Evolutionary conservation across 768 basidiomycete species (phyloP), one percentile per base, ranked within the genome.

Genomic region (Trametes sanguinea): DNA sequence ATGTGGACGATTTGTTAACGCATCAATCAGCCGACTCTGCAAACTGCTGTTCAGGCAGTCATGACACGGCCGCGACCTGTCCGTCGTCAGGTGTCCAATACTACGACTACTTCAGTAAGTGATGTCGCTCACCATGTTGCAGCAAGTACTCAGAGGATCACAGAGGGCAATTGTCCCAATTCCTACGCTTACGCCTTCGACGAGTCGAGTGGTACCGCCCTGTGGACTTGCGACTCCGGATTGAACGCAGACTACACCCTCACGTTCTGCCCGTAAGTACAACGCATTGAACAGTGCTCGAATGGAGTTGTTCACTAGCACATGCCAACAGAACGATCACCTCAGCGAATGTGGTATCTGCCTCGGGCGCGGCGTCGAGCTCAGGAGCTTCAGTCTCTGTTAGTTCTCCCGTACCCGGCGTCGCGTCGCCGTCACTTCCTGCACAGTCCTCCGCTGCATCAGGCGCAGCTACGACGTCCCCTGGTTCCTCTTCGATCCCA

Each of bases 151-250:
- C 7, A 54, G n/a, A 8, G 13, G 4, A 14, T 5, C 27, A n/a
- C 59, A 70, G 69, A 71, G 64, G 51, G 57, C 35, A 65, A 58
- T 43, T 71, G 70, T 37, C 68, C 68, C 2, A 67, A 67, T 17
- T 62, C 67, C 44, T 68, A 68, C 33, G 70, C 68, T 1, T 71
- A 67, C 44, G 66, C 68, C 6, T 71, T 59, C 46, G 69, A 67
- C 60, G 65, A 66, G 55, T 60, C 55, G 6, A 67, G 67, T 62
- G 78, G 82, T 65, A 75, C 82, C 0, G 84, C 86, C 0, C 73
- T 86, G 43, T 85, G 78, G 76, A 83, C 76, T 1, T 86, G 86
- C 70, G 64, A 72, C 13, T 75, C 82, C 7, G 43, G 61, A 10
- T 51, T 62, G 42, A 65, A 67, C 9, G 70, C 68, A 13, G 68